Evolutionary conservation across 1,284 basidiomycete species (phyloP), one percentile per base, ranked within the genome.

Genomic region (Ceratobasidium sp.): DNA sequence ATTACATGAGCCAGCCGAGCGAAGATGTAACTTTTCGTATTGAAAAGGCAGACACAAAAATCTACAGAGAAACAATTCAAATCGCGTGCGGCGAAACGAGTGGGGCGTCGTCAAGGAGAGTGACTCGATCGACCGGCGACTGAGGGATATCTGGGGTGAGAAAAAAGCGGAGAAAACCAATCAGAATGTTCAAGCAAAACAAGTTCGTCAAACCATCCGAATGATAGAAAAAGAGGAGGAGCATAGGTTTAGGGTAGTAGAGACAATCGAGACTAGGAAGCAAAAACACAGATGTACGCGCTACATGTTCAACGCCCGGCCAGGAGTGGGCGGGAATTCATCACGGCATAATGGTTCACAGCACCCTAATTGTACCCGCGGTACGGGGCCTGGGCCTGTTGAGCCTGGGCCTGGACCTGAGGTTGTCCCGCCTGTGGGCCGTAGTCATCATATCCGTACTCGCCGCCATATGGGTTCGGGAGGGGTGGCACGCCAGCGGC

Each of bases 51-150:
- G 40, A 53, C 29, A 50, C 38, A 40, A 54, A 47, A 7, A 65
- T 53, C 15, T 65, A 65, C 50, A 54, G 42, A 34, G 49, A 53
- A 65, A 27, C 29, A 38, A 54, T 53, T 53, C 49, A 53, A 54
- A 50, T 53, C 62, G 62, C 47, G 60, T 52, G 47, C 32, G 35
- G 62, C 60, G 35, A 52, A 65, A 65, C 50, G 62, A 67, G 50
- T 32, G 62, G 60, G 62, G 38, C 29, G 62, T 67, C 62, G 62
- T 67, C 62, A 67, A 64, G 60, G 62, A 69, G 43, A 58, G 56
- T 47, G 62, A 54, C 62, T 67, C 50, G 49, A 67, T 67, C 62
- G 62, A 40, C 62, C 62, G 62, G 62, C 62, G 62, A 67, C 50
- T 20, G 35, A 67, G 52, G 52, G 62, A 67, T 54, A 67, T 67